Evolutionary conservation across 768 basidiomycete genomes (phyloP), one percentile per base, ranked within the genome.

Genomic region (Termitomyces sp.): DNA sequence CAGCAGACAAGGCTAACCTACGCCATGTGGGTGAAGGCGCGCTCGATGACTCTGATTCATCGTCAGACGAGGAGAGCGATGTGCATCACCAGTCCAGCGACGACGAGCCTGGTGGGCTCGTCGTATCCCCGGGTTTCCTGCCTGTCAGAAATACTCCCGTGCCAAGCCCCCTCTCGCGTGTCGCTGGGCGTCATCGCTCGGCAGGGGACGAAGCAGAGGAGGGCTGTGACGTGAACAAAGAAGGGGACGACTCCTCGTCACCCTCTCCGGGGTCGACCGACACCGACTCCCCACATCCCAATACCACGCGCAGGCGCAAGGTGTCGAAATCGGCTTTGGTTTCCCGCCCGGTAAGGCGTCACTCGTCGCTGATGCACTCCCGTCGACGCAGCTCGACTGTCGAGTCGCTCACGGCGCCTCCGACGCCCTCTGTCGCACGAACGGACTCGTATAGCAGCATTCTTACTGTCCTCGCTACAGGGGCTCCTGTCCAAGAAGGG

Each of bases 1-100:
- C 74, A 13, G 75, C 60, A 74, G 77, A 53, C 69, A 69, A 54
- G 43, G 68, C 64, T 10, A 88, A 81, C 58, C 71, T 82, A 33
- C 74, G 82, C 1, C 84, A 90, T 63, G 82, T 86, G 12, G 90
- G 90, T 4, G 90, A 91, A 65, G 88, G 90, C 28, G 87, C 86
- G 1, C 70, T 92, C 4, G 86, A 88, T 58, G 88, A 90, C 64
- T 90, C 88, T 0, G 89, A 90, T 71, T 88, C 88, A 1, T 80
- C 80, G 1, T 78, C 69, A 57, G 70, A 68, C 7, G 77, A 70
- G 30, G 61, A 4, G 64, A 64, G n/a, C 70, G 40, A 66, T 66
- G 36, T 65, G 61, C 46, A 67, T 65, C 13, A 62, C 5, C 66
- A 64, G 49, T 74, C 67, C 8, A 74, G 75, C 63, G 75, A 73